Evolutionary conservation across 768 basidiomycete genomes (phyloP).

Genomic region (Suillus clintonianus): DNA sequence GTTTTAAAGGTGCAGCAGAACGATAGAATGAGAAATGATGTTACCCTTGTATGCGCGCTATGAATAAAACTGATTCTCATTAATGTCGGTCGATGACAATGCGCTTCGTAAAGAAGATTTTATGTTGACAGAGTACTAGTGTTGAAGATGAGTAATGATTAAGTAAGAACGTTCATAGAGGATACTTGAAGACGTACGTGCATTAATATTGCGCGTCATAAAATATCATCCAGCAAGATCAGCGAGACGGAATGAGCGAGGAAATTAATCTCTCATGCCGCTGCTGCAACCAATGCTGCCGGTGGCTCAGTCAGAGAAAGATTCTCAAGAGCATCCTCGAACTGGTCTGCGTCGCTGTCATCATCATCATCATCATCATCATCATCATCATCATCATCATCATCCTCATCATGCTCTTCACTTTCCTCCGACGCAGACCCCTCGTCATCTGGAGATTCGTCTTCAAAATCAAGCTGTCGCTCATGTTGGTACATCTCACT

Average conservation of each 20-base stretch:
- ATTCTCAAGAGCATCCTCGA: conserved; percentile 70
- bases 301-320: conserved; percentile 33
- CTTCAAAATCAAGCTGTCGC: conserved; percentile 78
- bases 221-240: not conserved
- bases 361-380: conserved; percentile 18
- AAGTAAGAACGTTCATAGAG: not conserved
- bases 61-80: no score
- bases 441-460: conserved; percentile 63
- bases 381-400: conserved; percentile 36
- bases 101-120: no score
- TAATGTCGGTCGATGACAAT: no score
- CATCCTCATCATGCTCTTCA: conserved; percentile 42
- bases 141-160: no score
- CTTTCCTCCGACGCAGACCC: conserved; percentile 28
- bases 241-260: not conserved
- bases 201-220: not conserved
- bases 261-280: not conserved
- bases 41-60: no score
- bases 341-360: conserved; percentile 41
- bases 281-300: not conserved
- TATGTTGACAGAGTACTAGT: not conserved
- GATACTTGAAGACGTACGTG: not conserved
- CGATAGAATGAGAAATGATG: no score
- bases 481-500: not conserved
- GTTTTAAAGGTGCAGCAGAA: no score